Percentiles rank a stretch among this genome's conserved stretches.
Evolutionary conservation across 495 filamentous ascomycete species (phyloP).

Genomic region (Aspergillus funiculosus): DNA sequence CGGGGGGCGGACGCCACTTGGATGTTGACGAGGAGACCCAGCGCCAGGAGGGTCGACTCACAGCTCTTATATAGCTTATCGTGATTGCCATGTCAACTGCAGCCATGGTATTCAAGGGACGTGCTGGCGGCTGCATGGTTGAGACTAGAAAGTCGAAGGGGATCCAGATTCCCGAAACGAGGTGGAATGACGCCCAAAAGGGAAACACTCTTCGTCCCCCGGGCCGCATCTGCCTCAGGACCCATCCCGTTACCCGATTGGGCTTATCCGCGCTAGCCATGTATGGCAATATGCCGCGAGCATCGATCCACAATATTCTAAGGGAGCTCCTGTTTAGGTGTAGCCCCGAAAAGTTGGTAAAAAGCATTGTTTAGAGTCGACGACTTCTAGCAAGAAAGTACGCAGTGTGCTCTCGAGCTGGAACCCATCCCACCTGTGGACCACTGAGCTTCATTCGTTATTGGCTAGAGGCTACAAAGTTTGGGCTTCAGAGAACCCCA

Average conservation of each 20-base stretch:
- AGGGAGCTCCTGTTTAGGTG: too few species aligned
- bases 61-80: constrained; percentile 14
- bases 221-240: background rate
- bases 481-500: too few species aligned
- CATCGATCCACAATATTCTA: background rate
- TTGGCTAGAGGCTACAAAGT: too few species aligned
- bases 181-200: background rate
- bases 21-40: background rate
- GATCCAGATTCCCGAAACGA: too few species aligned
- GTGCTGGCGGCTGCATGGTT: background rate
- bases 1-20: too few species aligned
- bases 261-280: constrained; percentile 18
- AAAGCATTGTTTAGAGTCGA: too few species aligned
- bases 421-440: too few species aligned
- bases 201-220: constrained; percentile 9
- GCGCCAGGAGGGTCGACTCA: constrained; percentile 2
- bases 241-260: constrained; percentile 19
- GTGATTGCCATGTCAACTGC: background rate
- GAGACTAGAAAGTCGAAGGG: background rate
- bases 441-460: too few species aligned
- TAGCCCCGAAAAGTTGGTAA: too few species aligned
- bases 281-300: constrained; percentile 31
- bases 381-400: too few species aligned
- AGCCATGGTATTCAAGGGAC: background rate
- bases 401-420: too few species aligned